phyloP scores from a whole-genome alignment of 208 protist species.

The Crithidia bombi region DNA sequence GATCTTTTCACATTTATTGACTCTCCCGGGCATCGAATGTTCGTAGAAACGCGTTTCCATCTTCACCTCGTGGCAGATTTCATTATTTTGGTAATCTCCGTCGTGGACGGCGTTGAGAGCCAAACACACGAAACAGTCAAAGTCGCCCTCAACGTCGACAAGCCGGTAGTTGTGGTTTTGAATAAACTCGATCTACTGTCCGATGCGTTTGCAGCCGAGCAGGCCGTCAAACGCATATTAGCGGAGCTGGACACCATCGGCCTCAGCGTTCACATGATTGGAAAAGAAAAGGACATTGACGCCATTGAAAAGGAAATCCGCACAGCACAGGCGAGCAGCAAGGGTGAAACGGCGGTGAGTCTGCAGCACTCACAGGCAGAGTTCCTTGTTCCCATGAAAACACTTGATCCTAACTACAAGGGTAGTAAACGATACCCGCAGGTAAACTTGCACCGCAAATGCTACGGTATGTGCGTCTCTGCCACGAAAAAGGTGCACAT shows the following conservation, averaged over 20 bases:
- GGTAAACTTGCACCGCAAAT: slow-evolving; percentile 72
- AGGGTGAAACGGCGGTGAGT: slow-evolving; percentile 1
- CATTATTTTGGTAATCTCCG: slow-evolving; percentile 82
- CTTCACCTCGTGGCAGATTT: slow-evolving; percentile 71
- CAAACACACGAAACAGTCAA: slow-evolving; percentile 90
- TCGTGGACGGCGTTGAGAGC: slow-evolving; percentile 76
- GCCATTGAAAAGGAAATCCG: slow-evolving; percentile 12
- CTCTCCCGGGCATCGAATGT: slow-evolving; percentile 87
- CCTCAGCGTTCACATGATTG: slow-evolving; percentile 69
- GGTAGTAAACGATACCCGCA: slow-evolving; percentile 69
- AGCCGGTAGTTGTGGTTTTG: slow-evolving; percentile 84
- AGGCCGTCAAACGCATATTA: slow-evolving; percentile 48
- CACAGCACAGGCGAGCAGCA: not conserved
- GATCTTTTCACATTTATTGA: slow-evolving; percentile 86
- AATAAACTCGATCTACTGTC: slow-evolving; percentile 89
- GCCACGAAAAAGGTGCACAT: slow-evolving; percentile 59
- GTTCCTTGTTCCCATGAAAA: slow-evolving; percentile 75
- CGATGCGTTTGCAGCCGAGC: slow-evolving; percentile 49
- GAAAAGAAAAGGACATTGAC: slow-evolving; percentile 46
- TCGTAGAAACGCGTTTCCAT: slow-evolving; percentile 83
- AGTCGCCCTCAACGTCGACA: slow-evolving; percentile 84
- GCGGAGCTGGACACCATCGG: slow-evolving; percentile 59
- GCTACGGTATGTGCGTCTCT: slow-evolving; percentile 83
- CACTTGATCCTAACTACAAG: slow-evolving; percentile 60
- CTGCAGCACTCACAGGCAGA: slow-evolving; percentile 12